A percentile compares a stretch with the other conserved stretches of the same genome.
Conservation (phyloP, 805 yeast genomes). For the Candida tammaniensis region DNA sequence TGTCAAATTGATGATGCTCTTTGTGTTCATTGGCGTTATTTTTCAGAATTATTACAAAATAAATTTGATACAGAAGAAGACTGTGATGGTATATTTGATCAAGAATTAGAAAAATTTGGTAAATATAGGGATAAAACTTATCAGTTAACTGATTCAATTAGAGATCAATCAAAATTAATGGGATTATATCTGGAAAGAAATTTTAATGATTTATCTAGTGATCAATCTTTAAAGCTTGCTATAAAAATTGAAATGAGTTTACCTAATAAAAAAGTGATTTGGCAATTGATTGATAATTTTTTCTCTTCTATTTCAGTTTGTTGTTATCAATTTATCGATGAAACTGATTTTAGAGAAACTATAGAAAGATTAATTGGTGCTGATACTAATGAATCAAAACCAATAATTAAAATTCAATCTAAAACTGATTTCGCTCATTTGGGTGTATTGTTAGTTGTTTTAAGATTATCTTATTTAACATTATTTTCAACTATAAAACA, state of each 20-base stretch:
- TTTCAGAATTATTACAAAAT: not conserved
- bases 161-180: constrained; percentile 24
- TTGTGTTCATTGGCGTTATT: constrained; percentile 1
- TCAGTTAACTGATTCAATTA: not conserved
- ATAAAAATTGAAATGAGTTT: constrained; percentile 40
- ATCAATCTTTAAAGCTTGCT: constrained; percentile 33
- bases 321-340: constrained; percentile 46
- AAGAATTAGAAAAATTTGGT: constrained; percentile 3
- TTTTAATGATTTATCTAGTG: constrained; percentile 24
- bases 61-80: not conserved
- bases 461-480: constrained; percentile 43
- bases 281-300: constrained; percentile 54
- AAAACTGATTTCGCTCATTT: constrained; percentile 38
- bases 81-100: not conserved
- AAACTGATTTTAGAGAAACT: constrained; percentile 27
- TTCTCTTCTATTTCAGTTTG: constrained; percentile 44
- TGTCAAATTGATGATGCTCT: constrained; percentile 43
- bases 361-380: constrained; percentile 32
- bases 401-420: constrained; percentile 25
- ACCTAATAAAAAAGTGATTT: constrained; percentile 53
- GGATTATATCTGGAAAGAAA: constrained; percentile 21
- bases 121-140: not conserved
- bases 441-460: constrained; percentile 36
- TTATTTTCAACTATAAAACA: constrained; percentile 19
- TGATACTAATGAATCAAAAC: constrained; percentile 19